phyloP scores from a whole-genome alignment of 2,329 filamentous ascomycete genomes.

The Colletotrichum navitas region DNA sequence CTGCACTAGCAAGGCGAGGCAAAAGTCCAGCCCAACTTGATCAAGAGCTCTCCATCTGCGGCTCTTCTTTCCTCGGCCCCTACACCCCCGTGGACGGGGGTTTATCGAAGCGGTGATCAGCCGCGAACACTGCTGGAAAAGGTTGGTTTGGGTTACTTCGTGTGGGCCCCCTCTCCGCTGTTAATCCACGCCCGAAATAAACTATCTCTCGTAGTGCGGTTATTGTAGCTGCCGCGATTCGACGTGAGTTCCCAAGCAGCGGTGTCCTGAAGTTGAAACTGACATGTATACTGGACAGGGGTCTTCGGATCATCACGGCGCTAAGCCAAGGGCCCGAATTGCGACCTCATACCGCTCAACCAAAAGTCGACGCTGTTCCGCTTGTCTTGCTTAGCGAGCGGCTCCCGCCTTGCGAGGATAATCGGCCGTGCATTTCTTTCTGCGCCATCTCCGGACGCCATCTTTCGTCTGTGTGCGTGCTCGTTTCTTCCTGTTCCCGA shows the following conservation, averaged over 20 bases:
- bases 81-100: neutral
- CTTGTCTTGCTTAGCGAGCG: slow-evolving; percentile 41
- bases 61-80: slow-evolving; percentile 27
- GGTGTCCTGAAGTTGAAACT: slow-evolving; percentile 42
- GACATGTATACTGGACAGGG: slow-evolving; percentile 39
- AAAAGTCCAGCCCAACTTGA: slow-evolving; percentile 6
- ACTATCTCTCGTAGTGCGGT: slow-evolving; percentile 15
- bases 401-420: slow-evolving; percentile 33
- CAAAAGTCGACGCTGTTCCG: slow-evolving; percentile 30
- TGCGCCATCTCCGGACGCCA: slow-evolving; percentile 26
- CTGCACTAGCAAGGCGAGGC: neutral
- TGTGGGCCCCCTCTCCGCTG: neutral
- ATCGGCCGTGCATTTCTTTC: slow-evolving; percentile 28
- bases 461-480: slow-evolving; percentile 10
- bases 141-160: neutral
- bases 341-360: slow-evolving; percentile 9
- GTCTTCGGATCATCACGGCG: slow-evolving; percentile 25
- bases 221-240: slow-evolving; percentile 23
- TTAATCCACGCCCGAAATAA: slow-evolving; percentile 27
- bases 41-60: slow-evolving; percentile 24
- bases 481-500: slow-evolving; percentile 17
- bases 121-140: slow-evolving; percentile 28
- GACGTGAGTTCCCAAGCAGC: slow-evolving; percentile 28
- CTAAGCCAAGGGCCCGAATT: slow-evolving; percentile 28
- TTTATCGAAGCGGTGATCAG: slow-evolving; percentile 28